Evolutionary conservation across 768 basidiomycete species (phyloP), one percentile per base, ranked within the genome.

Genomic region (Leucogyrophana mollusca): DNA sequence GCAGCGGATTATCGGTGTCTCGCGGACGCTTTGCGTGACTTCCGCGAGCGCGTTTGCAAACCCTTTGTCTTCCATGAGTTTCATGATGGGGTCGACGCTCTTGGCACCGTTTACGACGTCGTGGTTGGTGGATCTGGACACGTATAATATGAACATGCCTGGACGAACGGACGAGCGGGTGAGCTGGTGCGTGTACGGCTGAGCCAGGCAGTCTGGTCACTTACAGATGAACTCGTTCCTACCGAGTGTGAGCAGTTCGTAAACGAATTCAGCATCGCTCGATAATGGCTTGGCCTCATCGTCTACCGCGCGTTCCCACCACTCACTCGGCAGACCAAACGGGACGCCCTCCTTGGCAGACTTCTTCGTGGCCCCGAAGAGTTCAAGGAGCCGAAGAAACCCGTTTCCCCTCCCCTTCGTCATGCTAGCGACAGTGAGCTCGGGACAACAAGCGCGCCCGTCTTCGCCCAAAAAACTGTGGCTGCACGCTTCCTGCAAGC

Each of bases 221-320:
- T 46, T 37, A 51, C 53, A 25, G 14, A 58, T 54, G 34, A 58
- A 58, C 11, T 55, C 46, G 18, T 57, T 54, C 43, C 57, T 38
- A 21, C 47, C 30, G 14, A 55, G 2, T 4, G 53, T 54, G 17
- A 50, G 37, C 11, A 51, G n/a, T 16, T 41, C 40, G 8, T 52
- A 57, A 14, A 43, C n/a, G 17, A 32, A 4, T 22, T 46, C 34
- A 11, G 40, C 32, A 32, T 44, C 40, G 11, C 10, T 9, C 11
- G 45, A 43, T 35, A 33, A 21, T 16, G 40, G 34, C 9, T 7
- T 34, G n/a, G n/a, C 18, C 4, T 11, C 24, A 16, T 45, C 20
- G 30, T 49, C 37, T 21, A 46, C 38, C 18, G 46, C 55, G 16
- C 40, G 32, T 11, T 50, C 49, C 56, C 53, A 56, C 56, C 56